Evolutionary conservation across 164 flowering plant genomes (phyloP).

Genomic region (Brasenia schreberi): DNA sequence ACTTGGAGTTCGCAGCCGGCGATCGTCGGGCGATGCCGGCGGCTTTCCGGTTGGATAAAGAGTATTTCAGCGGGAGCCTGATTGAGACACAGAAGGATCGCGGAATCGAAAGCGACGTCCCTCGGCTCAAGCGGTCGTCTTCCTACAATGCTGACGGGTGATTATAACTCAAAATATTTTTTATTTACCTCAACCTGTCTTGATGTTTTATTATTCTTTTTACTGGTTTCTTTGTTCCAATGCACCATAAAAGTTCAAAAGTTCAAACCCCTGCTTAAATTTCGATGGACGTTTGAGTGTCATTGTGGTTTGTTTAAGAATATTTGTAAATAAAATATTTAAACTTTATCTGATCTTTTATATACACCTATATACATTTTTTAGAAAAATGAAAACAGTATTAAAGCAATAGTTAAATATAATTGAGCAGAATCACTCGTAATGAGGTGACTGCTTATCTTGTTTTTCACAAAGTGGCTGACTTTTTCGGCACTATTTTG

Average conservation of each 20-base stretch:
- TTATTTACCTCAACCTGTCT: neutral
- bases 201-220: neutral
- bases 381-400: no score
- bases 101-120: slow-evolving; percentile 11
- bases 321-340: neutral
- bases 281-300: neutral
- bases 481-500: no score
- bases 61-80: slow-evolving; percentile 91
- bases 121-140: slow-evolving; percentile 57
- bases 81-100: slow-evolving; percentile 52
- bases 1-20: slow-evolving; percentile 13
- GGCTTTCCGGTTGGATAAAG: slow-evolving; percentile 48
- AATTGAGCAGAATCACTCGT: no score
- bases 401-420: no score
- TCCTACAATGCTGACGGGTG: slow-evolving; percentile 85
- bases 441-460: no score
- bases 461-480: no score
- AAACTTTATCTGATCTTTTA: no score
- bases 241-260: neutral
- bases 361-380: no score
- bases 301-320: neutral
- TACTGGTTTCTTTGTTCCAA: neutral
- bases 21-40: slow-evolving; percentile 8
- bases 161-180: neutral
- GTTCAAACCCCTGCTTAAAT: neutral